phyloP scores from a whole-genome alignment of 2,329 filamentous ascomycete genomes.

The Colletotrichum tabaci region DNA sequence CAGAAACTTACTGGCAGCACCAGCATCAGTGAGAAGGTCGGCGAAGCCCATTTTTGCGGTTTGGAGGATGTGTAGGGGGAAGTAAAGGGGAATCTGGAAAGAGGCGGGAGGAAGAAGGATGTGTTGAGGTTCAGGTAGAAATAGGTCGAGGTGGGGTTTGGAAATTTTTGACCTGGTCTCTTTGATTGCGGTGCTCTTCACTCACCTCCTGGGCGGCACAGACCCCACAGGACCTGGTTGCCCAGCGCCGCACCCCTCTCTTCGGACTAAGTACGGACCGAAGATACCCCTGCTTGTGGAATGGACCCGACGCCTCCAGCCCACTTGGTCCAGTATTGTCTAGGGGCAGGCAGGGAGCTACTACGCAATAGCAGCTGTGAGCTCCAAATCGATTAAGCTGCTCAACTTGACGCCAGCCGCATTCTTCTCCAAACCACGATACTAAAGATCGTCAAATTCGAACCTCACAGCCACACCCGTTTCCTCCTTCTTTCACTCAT shows the following conservation, averaged over 20 bases:
- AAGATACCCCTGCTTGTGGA: conserved; percentile 5
- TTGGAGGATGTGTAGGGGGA: conserved; percentile 44
- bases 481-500: not conserved
- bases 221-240: conserved; percentile 38
- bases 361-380: conserved; percentile 40
- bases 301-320: conserved; percentile 14
- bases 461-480: conserved; percentile 4
- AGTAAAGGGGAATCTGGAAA: conserved; percentile 48
- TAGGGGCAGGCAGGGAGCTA: conserved; percentile 37
- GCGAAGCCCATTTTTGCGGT: conserved; percentile 76
- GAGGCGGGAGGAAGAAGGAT: conserved; percentile 47
- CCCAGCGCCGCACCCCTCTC: conserved; percentile 35
- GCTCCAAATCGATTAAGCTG: conserved; percentile 37
- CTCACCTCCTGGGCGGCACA: conserved; percentile 35
- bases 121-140: conserved; percentile 43
- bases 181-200: conserved; percentile 42
- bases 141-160: conserved; percentile 56
- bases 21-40: conserved; percentile 77
- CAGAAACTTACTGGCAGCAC: conserved; percentile 62
- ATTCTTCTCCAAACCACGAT: conserved; percentile 15
- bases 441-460: conserved; percentile 10
- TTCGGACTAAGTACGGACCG: conserved; percentile 45
- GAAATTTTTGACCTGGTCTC: conserved; percentile 54
- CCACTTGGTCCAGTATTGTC: conserved; percentile 12
- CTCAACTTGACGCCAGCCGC: conserved; percentile 35